Evolutionary conservation across 257 asterid genomes (phyloP).

Genomic region (Knoxia roxburghii): DNA sequence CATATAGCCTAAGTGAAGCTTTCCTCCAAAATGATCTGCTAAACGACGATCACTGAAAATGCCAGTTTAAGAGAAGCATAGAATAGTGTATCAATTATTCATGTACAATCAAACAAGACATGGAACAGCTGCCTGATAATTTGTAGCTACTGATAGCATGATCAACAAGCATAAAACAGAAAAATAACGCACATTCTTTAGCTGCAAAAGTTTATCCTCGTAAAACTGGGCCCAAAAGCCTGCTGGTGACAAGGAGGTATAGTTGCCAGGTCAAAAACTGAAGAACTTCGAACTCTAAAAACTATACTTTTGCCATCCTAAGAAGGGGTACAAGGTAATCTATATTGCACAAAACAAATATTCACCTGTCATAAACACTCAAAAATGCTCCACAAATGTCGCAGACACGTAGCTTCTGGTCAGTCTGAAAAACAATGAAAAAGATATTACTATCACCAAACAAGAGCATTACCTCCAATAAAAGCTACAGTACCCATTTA

Average conservation of each 20-base stretch:
- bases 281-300: conserved; percentile 43
- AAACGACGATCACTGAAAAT: conserved; percentile 95
- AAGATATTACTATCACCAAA: conserved; percentile 25
- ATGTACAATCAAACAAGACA: conserved; percentile 1
- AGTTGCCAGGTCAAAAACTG: conserved; percentile 71
- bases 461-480: not conserved
- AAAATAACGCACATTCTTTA: conserved; percentile 96
- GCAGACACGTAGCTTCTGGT: conserved; percentile 98
- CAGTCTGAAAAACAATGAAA: conserved; percentile 55
- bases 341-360: conserved; percentile 11
- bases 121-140: conserved; percentile 18
- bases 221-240: conserved; percentile 99
- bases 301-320: conserved; percentile 37
- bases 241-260: conserved; percentile 97
- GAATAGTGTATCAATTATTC: conserved; percentile 1
- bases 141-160: conserved; percentile 52
- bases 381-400: conserved; percentile 98
- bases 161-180: conserved; percentile 57
- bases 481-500: not conserved
- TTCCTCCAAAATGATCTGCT: conserved; percentile 99
- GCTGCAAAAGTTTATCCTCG: conserved; percentile 97
- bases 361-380: conserved; percentile 90
- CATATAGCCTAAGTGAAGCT: conserved; percentile 96
- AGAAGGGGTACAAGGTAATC: conserved; percentile 16
- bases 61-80: not conserved